Conservation (phyloP, 2,329 filamentous ascomycete species). For the Colletotrichum filicis region DNA sequence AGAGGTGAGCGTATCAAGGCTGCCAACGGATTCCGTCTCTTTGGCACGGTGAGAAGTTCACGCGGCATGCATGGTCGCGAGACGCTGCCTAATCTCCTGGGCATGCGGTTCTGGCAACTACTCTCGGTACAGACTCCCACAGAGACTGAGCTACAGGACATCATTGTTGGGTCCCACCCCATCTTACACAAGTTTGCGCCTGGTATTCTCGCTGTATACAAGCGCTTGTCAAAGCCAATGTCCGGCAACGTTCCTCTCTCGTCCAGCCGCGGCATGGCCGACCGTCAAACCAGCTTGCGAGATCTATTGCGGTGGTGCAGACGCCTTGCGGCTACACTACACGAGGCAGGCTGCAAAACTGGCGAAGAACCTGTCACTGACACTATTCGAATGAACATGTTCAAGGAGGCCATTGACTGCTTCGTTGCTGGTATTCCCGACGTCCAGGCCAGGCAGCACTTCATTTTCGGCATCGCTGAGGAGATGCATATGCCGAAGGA, state of each 20-base stretch:
- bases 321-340: constrained; percentile 75
- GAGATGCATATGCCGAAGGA: constrained; percentile 89
- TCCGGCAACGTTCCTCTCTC: constrained; percentile 38
- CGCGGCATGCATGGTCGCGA: constrained; percentile 74
- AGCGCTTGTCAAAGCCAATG: constrained; percentile 59
- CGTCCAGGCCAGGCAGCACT: constrained; percentile 64
- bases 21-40: constrained; percentile 85
- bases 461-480: constrained; percentile 81
- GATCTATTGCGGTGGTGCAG: constrained; percentile 94
- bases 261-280: constrained; percentile 58
- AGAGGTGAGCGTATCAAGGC: constrained; percentile 88
- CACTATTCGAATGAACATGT: constrained; percentile 81
- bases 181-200: constrained; percentile 71
- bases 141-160: constrained; percentile 76
- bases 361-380: constrained; percentile 79
- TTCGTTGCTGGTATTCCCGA: constrained; percentile 86
- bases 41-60: constrained; percentile 88
- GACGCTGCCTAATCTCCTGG: constrained; percentile 79
- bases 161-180: constrained; percentile 79
- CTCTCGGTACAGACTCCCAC: constrained; percentile 76
- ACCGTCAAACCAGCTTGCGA: constrained; percentile 72
- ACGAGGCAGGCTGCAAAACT: constrained; percentile 67
- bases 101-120: constrained; percentile 85
- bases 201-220: constrained; percentile 69
- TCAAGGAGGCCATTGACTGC: constrained; percentile 92